Base-by-base conservation (phyloP, 169 alveolate species). In the Cryptosporidium viatorum region DNA sequence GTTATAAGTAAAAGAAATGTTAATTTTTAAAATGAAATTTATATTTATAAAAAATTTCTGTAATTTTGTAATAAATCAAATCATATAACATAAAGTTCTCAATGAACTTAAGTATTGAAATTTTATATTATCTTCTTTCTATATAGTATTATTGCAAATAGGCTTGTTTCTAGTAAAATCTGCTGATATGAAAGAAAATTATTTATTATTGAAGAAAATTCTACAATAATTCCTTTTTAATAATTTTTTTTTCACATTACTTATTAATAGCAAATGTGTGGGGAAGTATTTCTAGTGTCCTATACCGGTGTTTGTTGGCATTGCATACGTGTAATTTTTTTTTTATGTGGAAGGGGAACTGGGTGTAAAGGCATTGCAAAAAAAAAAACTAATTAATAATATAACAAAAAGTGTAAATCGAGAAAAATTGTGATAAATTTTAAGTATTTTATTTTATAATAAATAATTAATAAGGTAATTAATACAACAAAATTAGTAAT, bases 261-360 rank as follows among this genome's bases (percentile, higher is more conserved):
- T 26, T 21, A 59, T 59, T 59, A 8, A 7, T 3, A 59, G 14
- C 50, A 65, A n/a, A n/a, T 35, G 14, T 35, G 50, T 65, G 71
- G 71, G 71, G 71, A 29, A 65, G 8, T 14, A 9, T 65, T 35
- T 35, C 29, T 65, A 14, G 43, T 65, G 71, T 37, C 71, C 50
- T 65, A 65, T 65, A 65, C 71, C 71, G 71, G 71, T 65, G 71
- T 65, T 65, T 33, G 29, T 65, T 65, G 71, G 71, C 51, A 65
- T 37, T 65, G 71, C 71, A 65, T 65, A 33, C 50, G 50, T 65
- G 43, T 65, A n/a, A 33, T 65, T 31, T 62, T 62, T 37, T 65
- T 31, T 65, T 33, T 3, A 33, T 65, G 71, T 65, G 71, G 71
- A 65, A 65, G 71, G 52, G 50, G 71, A 65, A 33, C 55, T 26